Evolutionary conservation across 768 basidiomycete genomes (phyloP), one percentile per base, ranked within the genome.

Genomic region (Lactarius vividus): DNA sequence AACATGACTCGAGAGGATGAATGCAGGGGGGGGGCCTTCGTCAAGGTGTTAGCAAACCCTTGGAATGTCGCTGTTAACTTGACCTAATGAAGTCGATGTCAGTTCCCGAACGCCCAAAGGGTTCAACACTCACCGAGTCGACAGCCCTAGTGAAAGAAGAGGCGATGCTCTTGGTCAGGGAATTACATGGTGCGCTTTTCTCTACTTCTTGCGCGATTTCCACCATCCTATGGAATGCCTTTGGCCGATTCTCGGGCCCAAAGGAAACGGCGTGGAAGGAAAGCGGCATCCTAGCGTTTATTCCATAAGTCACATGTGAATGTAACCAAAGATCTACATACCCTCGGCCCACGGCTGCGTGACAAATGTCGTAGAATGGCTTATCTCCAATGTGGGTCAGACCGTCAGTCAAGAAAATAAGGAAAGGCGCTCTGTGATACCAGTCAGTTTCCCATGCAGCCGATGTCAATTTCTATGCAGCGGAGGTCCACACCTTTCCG

Each of bases 241-340:
- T 16, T 46, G 69, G 70, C 68, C 71, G 11, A 56, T 71, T 46
- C 16, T 75, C 70, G 0, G 75, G 74, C 9, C 85, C 85, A 42
- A 87, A 86, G 0, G 83, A 79, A 18, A 87, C 81, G 0, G 85
- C 72, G 53, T 87, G 85, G 71, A 87, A 83, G 0, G 85, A 84
- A 1, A 85, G 74, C 0, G 84, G 74, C 76, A 83, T 82, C 15
- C 85, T 86, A 55, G 8, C 15, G 16, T 55, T n/a, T 4, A 13
- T 6, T 9, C 16, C 3, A 33, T 44, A 31, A 59, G 40, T 55
- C 4, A 20, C 49, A 42, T 6, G 29, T 54, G 11, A 69, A 16
- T 4, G 35, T 52, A 10, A 68, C 10, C 20, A 9, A 0, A 13
- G 37, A 29, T 2, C 13, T 2, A 16, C 71, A 37, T 65, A 83